phyloP scores from a whole-genome alignment of 768 basidiomycete species.

The Tulasnella sp. region DNA sequence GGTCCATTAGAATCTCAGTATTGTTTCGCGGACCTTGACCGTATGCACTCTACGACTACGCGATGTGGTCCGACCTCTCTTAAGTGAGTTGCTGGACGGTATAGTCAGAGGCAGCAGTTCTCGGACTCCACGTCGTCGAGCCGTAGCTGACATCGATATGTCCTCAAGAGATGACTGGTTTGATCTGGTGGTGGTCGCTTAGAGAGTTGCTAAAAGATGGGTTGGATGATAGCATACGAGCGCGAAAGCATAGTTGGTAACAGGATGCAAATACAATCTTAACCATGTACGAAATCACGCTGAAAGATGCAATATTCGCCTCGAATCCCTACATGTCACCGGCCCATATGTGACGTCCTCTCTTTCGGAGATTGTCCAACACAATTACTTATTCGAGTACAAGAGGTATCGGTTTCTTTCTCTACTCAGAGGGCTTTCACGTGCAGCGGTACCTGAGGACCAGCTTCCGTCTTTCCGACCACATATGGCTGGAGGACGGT shows the following conservation, averaged over 20 bases:
- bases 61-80: no score
- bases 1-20: no score
- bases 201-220: background rate
- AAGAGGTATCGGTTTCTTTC: background rate
- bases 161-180: background rate
- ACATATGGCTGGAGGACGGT: constrained; percentile 15
- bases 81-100: no score
- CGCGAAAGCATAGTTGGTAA: background rate
- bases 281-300: background rate
- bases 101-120: no score
- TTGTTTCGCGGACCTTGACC: no score
- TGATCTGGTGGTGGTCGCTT: background rate
- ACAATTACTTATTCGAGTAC: background rate
- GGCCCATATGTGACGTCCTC: background rate
- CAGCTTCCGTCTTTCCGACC: constrained; percentile 11
- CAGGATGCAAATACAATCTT: background rate
- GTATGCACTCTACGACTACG: no score
- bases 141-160: no score
- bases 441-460: constrained; percentile 13
- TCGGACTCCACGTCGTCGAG: no score
- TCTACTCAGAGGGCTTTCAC: background rate
- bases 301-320: background rate
- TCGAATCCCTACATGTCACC: background rate
- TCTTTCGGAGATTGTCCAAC: background rate
- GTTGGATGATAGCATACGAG: background rate